Evolutionary conservation across 2,329 filamentous ascomycete species (phyloP).

Genomic region (Cadophora luteo-olivacea): DNA sequence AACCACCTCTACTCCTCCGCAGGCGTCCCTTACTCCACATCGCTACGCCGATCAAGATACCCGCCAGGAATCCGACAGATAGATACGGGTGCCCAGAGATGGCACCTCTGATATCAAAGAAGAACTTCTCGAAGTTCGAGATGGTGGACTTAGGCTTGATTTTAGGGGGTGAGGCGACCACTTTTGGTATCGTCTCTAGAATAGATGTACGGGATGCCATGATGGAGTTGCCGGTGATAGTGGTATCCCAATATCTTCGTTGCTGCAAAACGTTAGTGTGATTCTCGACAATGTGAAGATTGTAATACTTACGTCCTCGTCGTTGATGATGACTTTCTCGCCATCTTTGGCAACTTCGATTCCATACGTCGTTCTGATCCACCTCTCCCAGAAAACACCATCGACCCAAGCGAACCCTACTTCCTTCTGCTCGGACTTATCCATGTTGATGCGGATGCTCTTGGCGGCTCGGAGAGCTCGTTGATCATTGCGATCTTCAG

Average conservation of each 20-base stretch:
- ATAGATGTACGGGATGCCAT: slow-evolving; percentile 72
- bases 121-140: slow-evolving; percentile 72
- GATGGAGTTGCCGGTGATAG: slow-evolving; percentile 87
- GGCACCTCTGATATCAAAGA: slow-evolving; percentile 67
- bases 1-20: slow-evolving; percentile 60
- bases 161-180: slow-evolving; percentile 59
- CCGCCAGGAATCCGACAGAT: slow-evolving; percentile 62
- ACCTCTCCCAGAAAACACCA: slow-evolving; percentile 95
- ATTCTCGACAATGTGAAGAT: neutral
- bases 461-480: slow-evolving; percentile 87
- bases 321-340: slow-evolving; percentile 94
- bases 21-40: slow-evolving; percentile 62
- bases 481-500: slow-evolving; percentile 90
- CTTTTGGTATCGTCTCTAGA: slow-evolving; percentile 52
- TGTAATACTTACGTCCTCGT: slow-evolving; percentile 81
- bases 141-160: slow-evolving; percentile 82
- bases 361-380: slow-evolving; percentile 94
- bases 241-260: slow-evolving; percentile 93
- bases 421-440: slow-evolving; percentile 84
- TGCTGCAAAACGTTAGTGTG: slow-evolving; percentile 63
- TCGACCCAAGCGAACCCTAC: slow-evolving; percentile 98
- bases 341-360: slow-evolving; percentile 83
- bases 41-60: slow-evolving; percentile 58
- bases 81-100: slow-evolving; percentile 67
- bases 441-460: slow-evolving; percentile 89